Evolutionary conservation across 164 flowering plant species (phyloP), one percentile per base, ranked within the genome.

Genomic region (Vitis amurensis): DNA sequence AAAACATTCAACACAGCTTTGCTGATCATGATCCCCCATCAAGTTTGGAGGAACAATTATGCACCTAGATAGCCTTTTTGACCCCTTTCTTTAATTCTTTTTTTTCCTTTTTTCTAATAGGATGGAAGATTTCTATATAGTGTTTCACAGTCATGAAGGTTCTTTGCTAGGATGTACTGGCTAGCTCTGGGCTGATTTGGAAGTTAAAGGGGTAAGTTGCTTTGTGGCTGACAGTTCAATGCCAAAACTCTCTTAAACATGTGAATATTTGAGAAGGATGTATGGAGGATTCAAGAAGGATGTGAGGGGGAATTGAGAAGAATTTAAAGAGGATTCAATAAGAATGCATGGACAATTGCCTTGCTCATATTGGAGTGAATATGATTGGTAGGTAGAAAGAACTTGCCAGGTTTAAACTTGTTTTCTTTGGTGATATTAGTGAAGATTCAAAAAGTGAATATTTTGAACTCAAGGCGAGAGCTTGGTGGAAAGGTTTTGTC

Each of bases 371-470:
- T 19, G 59, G 59, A 50, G 64, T 57, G 11, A 9, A 49, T 37
- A 64, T 71, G 15, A 52, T 71, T 63, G 74, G 74, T 8, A 71
- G 74, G 69, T 29, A 64, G 74, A 71, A 64, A 31, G 69, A 71
- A 53, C 69, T 71, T 9, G 31, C 63, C 11, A 64, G 65, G 68
- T 59, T 69, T 15, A 61, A 70, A 58, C 56, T 70, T 7, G 48
- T 70, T 47, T 68, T 70, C 55, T 70, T 70, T 19, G 67, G 73
- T 2, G 31, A 70, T 63, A 37, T 55, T n/a, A 23, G 61, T n/a
- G 67, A 50, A 55, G 8, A 61, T 53, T 12, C 15, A 19, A 3
- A 61, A 70, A n/a, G 19, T 50, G 27, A 50, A 50, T 30, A 31
- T 61, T 19, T 59, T 66, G 50, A 53, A 66, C 30, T 11, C 55